These are phyloP conservation scores for Diaporthe aspalathi DNA, from an alignment of 2,329 filamentous ascomycete genomes.

Conservation along the genomic window DNA sequence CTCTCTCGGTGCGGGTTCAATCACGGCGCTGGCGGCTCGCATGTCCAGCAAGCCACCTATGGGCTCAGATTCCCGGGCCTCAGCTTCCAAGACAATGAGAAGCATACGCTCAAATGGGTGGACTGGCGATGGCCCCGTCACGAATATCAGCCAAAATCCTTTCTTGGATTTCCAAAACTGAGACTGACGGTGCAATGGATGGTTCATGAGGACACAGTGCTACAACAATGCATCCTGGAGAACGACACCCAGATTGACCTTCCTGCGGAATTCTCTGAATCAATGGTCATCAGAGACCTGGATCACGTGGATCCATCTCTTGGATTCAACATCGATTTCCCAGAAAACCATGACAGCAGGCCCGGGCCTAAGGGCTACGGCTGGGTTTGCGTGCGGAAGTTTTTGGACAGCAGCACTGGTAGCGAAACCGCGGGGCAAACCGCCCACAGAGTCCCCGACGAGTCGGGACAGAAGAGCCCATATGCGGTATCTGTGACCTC, in stretches of 20 bases:
- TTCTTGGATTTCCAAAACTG: neutral
- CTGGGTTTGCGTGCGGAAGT: neutral
- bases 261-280: neutral
- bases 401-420: neutral
- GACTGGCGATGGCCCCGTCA: constrained; percentile 28
- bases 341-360: neutral
- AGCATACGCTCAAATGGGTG: neutral
- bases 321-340: neutral
- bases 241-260: neutral
- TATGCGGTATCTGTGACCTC: neutral
- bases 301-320: neutral
- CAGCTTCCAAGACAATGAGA: neutral
- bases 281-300: neutral
- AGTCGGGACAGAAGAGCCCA: too few species aligned
- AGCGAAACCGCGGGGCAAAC: too few species aligned
- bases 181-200: constrained; percentile 8
- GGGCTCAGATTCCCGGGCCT: neutral
- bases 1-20: neutral
- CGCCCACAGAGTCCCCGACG: too few species aligned
- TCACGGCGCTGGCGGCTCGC: neutral
- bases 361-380: neutral
- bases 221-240: neutral
- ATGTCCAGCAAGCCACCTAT: neutral
- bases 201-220: neutral
- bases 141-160: neutral